Base-by-base conservation (phyloP, 805 yeast species). In the Helenozyma rhizophorensis region DNA sequence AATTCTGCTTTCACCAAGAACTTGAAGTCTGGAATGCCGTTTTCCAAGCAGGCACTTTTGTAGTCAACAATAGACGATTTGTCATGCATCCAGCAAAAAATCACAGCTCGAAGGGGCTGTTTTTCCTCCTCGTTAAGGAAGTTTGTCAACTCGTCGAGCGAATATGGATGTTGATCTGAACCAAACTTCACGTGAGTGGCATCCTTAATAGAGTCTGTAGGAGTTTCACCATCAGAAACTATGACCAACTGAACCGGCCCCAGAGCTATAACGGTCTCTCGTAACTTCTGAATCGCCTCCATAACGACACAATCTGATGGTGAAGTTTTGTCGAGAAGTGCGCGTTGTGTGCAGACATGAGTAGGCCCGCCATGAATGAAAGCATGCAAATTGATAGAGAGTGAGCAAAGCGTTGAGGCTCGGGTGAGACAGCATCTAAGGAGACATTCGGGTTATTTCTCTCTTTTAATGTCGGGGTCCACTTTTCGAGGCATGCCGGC, bases 1-100 rank as follows among this genome's bases (percentile, higher is more conserved):
- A 90, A 70, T 53, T 90, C 96, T 7, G 87, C 80, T 59, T 94
- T 79, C 48, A 87, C 95, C 53, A 85, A 60, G 52, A 90, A 89
- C 36, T 85, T 78, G 53, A 90, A 74, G 42, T 85, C 85, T 2
- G 77, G 68, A 21, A 90, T 70, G 3, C 74, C 70, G 24, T 72
- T 62, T 30, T 70, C 72, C 48, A 77, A 81, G 43, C 96, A 85
- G 23, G 75, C 79, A 9, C 78, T 72, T 39, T 87, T 73, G 54
- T 90, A 89, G 34, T 86, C 95, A 9, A 96, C 81, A 27, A 88
- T 81, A 24, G 80, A 73, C 17, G 83, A 69, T 34, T 83, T 85
- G 38, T 74, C 78, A 42, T 78, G 78, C 17, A 78, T 43, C 93
- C 95, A 90, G 43, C 93, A 83, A 48, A 84, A 86, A 23, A 76